Evolutionary conservation across 2,329 filamentous ascomycete species (phyloP), one percentile per base, ranked within the genome.

Genomic region (Tolypocladium amazonense): DNA sequence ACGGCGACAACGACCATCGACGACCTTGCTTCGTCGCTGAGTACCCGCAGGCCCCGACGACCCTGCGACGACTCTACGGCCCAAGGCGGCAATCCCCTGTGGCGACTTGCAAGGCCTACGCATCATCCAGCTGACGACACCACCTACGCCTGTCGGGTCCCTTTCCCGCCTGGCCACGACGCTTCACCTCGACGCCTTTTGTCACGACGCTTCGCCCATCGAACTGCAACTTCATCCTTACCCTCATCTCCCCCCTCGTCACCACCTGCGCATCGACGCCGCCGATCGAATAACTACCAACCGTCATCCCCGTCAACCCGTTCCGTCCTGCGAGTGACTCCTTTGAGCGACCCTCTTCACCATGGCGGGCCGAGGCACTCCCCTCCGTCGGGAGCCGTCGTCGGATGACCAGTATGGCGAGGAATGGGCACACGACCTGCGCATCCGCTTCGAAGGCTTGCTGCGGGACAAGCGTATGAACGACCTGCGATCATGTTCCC

Each of bases 381-480:
- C 73, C 60, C 68, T 68, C 64, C 66, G 67, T 64, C 65, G 70
- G 52, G 66, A 65, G 59, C 65, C 66, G 41, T 64, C 69, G 58
- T 63, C 65, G 39, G 62, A 68, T 52, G 66, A 68, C 45, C 76
- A 79, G 8, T 83, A 84, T 67, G 87, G 88, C 70, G 88, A 92
- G 70, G 81, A 83, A 69, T 90, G 87, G 86, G 90, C 92, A 33
- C 82, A 85, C 68, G 89, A 92, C 61, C 78, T 97, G 68, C 88
- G 89, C 57, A 78, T 88, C 68, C 88, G 91, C 70, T 97, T 97
- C 73, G 90, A 96, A 72, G 88, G 92, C 64, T 79, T 96, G 62
- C 81, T 97, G 70, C 88, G 90, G 72, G 91, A 89, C 60, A 92
- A 90, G 78, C 85, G 92, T 73, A 86, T 96, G 79, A 92, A 90